Evolutionary conservation across 2,329 filamentous ascomycete genomes (phyloP).

Genomic region (Talaromyces sp.): DNA sequence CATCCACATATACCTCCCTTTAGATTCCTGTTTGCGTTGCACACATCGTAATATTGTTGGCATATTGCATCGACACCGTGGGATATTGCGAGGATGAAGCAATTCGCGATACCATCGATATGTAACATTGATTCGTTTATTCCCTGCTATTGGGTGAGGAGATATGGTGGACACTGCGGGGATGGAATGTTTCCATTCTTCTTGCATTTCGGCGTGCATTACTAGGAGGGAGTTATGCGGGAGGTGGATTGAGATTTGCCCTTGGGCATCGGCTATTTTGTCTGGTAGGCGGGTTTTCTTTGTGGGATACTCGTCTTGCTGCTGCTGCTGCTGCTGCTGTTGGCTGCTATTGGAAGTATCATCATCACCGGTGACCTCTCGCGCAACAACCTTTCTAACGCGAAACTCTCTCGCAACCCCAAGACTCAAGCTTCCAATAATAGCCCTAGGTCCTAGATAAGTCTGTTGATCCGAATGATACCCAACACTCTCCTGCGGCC

Average conservation of each 20-base stretch:
- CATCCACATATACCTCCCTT: constrained; percentile 89
- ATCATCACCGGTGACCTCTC: constrained; percentile 35
- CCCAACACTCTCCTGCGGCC: constrained; percentile 74
- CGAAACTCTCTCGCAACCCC: constrained; percentile 93
- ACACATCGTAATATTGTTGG: constrained; percentile 69
- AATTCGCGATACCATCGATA: constrained; percentile 78
- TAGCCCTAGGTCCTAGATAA: constrained; percentile 79
- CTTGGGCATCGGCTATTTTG: constrained; percentile 57
- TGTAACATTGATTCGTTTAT: constrained; percentile 83
- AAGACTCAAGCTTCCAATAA: constrained; percentile 85
- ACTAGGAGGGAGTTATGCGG: constrained; percentile 90
- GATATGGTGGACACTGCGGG: constrained; percentile 69
- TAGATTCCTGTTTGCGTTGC: constrained; percentile 68
- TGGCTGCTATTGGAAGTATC: too few species aligned
- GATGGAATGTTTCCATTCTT: constrained; percentile 91
- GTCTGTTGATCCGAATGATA: constrained; percentile 92
- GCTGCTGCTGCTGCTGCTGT: background rate
- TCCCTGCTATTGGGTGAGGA: constrained; percentile 76
- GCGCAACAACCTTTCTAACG: constrained; percentile 67
- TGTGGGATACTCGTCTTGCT: background rate
- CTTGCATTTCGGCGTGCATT: constrained; percentile 98
- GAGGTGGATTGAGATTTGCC: constrained; percentile 87
- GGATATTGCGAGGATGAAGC: constrained; percentile 72
- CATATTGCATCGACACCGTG: constrained; percentile 69
- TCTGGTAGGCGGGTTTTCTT: constrained; percentile 16